Base-by-base conservation (phyloP, 2,329 filamentous ascomycete genomes). In the Cladosporium oxysporum region DNA sequence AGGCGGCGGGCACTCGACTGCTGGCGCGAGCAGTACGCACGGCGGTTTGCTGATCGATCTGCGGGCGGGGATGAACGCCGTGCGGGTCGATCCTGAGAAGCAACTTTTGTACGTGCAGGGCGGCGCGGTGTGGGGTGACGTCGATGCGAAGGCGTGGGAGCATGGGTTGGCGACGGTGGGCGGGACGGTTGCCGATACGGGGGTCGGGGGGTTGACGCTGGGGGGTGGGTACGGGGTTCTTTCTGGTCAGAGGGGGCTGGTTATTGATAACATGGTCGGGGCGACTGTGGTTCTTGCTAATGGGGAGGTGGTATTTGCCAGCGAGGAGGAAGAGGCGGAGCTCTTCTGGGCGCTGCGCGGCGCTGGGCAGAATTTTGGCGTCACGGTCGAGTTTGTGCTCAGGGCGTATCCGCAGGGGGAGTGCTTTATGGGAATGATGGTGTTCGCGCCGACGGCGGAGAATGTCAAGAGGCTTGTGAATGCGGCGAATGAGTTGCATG, bases 151-250 rank as follows among this genome's bases (percentile, higher is more conserved):
- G 0, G 82, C 82, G 0, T 83, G 78, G 61, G 74, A 81, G 58
- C 76, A 85, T 70, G 81, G 81, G 0, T 80, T 89, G 2, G 87
- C 85, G 2, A 85, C 85, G 1, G 84, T 88, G 0, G 87, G 86
- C 10, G 87, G 87, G 2, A 88, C 87, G 0, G 85, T 89, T 11
- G 85, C 85, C 50, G 84, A 88, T 68, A 89, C 86, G 1, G 87
- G 87, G 6, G 83, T 89, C 6, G 87, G 85, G 2, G 87, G 85
- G 0, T 76, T 63, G 8, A 47, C 50, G 16, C 14, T 63, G 10
- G 61, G 61, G 7, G 71, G 71, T 5, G 71, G 71, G 11, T 72
- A 71, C 35, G 72, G 73, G 1, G 83, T 83, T 74, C 76, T 89
- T 18, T 83, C 80, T 29, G 83, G 84, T 0, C 76, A 78, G 35